phyloP scores from a whole-genome alignment of 345 rosid species.

The Arabis hirsuta region DNA sequence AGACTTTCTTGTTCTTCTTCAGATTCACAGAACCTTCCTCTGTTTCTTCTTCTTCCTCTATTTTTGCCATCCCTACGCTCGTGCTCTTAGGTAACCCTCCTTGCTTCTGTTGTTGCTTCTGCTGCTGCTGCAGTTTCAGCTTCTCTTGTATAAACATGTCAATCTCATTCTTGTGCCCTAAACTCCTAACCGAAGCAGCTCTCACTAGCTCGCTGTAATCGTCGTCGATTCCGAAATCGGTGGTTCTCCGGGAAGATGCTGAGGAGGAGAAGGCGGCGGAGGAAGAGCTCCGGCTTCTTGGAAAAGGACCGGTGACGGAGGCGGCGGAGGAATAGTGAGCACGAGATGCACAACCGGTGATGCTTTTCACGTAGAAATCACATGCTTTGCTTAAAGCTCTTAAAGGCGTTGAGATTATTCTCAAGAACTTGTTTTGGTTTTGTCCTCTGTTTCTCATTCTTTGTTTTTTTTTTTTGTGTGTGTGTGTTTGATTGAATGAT shows the following conservation, averaged over 20 bases:
- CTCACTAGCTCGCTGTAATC: conserved; percentile 69
- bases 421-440: conserved; percentile 53
- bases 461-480: conserved; percentile 11
- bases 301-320: conserved; percentile 43
- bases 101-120: conserved; percentile 21
- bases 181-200: conserved; percentile 63
- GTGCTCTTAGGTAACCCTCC: conserved; percentile 54
- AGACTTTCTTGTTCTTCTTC: conserved; percentile 38
- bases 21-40: conserved; percentile 42
- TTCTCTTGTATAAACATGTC: conserved; percentile 53
- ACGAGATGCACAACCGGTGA: conserved; percentile 52
- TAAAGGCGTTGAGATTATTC: conserved; percentile 52
- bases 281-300: conserved; percentile 64
- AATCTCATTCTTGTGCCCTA: conserved; percentile 58
- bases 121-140: conserved; percentile 4
- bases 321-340: conserved; percentile 35
- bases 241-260: conserved; percentile 33
- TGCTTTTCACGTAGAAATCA: conserved; percentile 71
- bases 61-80: conserved; percentile 63
- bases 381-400: conserved; percentile 62
- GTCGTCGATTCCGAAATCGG: conserved; percentile 46
- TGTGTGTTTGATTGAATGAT: conserved; percentile 22
- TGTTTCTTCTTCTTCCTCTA: conserved; percentile 55
- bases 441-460: conserved; percentile 46
- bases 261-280: conserved; percentile 45